Percentiles rank a stretch among this genome's conserved stretches.
These are phyloP conservation scores for Capsicum rhomboideum DNA, from an alignment of 257 asterid species.

Conservation along the genomic window DNA sequence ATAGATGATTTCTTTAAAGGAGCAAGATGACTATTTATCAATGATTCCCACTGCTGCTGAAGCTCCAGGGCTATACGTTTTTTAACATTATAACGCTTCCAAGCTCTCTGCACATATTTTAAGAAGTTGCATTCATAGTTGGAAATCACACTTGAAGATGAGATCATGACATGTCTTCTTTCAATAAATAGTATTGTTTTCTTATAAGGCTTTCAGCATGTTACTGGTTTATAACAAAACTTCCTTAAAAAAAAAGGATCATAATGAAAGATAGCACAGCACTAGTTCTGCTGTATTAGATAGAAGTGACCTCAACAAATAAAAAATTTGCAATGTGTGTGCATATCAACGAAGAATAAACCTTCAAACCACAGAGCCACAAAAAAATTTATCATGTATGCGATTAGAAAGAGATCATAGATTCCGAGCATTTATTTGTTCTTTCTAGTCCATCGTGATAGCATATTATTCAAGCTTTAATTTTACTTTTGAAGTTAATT, in stretches of 20 bases:
- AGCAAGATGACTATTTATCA: slow-evolving; percentile 34
- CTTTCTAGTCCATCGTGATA: not conserved
- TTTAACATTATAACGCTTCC: slow-evolving; percentile 60
- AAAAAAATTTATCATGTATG: not conserved
- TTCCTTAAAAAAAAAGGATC: not conserved
- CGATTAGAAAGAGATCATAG: not conserved
- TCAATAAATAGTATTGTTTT: not conserved
- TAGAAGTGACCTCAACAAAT: not conserved
- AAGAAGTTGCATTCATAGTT: not conserved
- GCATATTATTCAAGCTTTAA: not conserved
- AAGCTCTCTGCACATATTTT: slow-evolving; percentile 52
- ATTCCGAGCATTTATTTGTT: not conserved
- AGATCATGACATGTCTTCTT: not conserved
- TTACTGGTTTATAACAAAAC: not conserved
- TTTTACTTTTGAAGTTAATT: not conserved
- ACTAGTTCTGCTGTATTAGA: not conserved
- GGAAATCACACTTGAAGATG: not conserved
- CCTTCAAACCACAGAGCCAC: not conserved
- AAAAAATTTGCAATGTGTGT: not conserved
- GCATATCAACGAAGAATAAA: not conserved
- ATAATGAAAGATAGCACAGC: not conserved
- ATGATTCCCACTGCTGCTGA: slow-evolving; percentile 61
- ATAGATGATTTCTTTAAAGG: slow-evolving; percentile 33
- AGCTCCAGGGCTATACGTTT: slow-evolving; percentile 47
- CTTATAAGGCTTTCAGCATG: not conserved